phyloP scores from a whole-genome alignment of 768 basidiomycete genomes.

The Russula ochroleuca region DNA sequence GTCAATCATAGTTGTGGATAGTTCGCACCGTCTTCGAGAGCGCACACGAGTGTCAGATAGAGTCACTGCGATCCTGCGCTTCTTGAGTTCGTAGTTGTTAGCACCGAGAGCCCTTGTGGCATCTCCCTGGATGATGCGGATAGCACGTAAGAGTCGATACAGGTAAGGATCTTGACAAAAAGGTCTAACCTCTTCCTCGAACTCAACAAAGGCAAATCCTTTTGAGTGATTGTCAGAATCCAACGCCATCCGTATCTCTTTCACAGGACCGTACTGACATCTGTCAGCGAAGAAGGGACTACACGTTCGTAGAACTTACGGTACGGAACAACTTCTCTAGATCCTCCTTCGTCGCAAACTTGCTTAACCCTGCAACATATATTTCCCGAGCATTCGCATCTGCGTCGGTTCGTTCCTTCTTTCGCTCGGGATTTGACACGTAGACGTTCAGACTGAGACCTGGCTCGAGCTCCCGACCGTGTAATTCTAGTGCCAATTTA shows the following conservation, averaged over 20 bases:
- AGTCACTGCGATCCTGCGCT: slow-evolving; percentile 85
- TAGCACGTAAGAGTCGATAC: background rate
- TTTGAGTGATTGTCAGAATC: slow-evolving; percentile 67
- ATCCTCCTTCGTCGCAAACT: slow-evolving; percentile 71
- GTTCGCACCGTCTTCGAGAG: slow-evolving; percentile 31
- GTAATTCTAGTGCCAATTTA: slow-evolving; percentile 69
- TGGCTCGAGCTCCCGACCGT: slow-evolving; percentile 70
- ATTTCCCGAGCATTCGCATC: slow-evolving; percentile 80
- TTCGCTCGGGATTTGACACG: slow-evolving; percentile 87
- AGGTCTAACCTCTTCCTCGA: slow-evolving; percentile 65
- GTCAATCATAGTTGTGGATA: background rate
- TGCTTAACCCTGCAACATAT: slow-evolving; percentile 83
- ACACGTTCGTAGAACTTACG: slow-evolving; percentile 41
- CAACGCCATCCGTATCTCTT: slow-evolving; percentile 72
- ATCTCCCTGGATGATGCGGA: slow-evolving; percentile 46
- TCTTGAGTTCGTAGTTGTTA: slow-evolving; percentile 86
- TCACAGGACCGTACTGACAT: slow-evolving; percentile 72
- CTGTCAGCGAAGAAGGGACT: slow-evolving; percentile 8
- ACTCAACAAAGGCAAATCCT: slow-evolving; percentile 93
- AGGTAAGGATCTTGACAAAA: background rate
- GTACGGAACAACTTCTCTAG: slow-evolving; percentile 72
- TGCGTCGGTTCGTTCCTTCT: slow-evolving; percentile 85
- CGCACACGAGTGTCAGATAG: slow-evolving; percentile 63
- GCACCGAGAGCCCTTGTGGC: slow-evolving; percentile 68
- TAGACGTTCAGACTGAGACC: slow-evolving; percentile 68